Evolutionary conservation across 1,284 basidiomycete species (phyloP), one percentile per base, ranked within the genome.

Genomic region (Ustilago lituana): DNA sequence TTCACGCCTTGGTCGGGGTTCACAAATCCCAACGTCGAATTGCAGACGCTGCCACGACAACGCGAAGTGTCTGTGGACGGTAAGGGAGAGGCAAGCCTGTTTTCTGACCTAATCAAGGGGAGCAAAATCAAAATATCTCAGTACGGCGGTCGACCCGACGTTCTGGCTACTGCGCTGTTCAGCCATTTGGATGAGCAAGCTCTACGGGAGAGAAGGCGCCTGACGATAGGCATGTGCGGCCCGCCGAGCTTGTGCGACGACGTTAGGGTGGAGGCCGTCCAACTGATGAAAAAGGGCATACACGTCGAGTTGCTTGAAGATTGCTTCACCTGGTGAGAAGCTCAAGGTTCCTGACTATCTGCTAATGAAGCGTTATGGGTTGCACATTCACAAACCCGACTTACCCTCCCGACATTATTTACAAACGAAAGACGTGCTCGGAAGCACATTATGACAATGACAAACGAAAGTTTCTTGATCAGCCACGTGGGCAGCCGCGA

Each of bases 201-300:
- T 26, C 27, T 53, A 12, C 54, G 20, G 27, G 54, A 33, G 15
- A 15, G 31, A 32, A 46, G 23, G 22, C 47, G 59, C 32, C 14
- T 53, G 40, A 57, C 45, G 5, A 45, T 62, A 6, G 53, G 43
- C 20, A 35, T 54, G 4, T 67, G 64, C 43, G 64, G 64, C 4
- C 64, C 64, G 1, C 37, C 64, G 3, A 49, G 44, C 32, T 19
- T 62, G 24, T 67, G 64, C 58, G 64, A 67, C 40, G 53, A 52
- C n/a, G 64, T 67, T 14, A 31, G 64, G 15, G 53, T 32, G 17
- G 58, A 67, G 19, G 45, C 50, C 5, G 53, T 67, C 19, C n/a
- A 38, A 1, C 35, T 67, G 40, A 40, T 67, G 15, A 61, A 57
- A 41, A 40, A 33, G 17, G 58, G 64, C 6, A 17, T 48, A 20